A percentile compares a stretch with the other conserved stretches of the same genome.
Conservation (phyloP, 225 moss, liverwort and hornwort genomes). For the Pleurozium schreberi region DNA sequence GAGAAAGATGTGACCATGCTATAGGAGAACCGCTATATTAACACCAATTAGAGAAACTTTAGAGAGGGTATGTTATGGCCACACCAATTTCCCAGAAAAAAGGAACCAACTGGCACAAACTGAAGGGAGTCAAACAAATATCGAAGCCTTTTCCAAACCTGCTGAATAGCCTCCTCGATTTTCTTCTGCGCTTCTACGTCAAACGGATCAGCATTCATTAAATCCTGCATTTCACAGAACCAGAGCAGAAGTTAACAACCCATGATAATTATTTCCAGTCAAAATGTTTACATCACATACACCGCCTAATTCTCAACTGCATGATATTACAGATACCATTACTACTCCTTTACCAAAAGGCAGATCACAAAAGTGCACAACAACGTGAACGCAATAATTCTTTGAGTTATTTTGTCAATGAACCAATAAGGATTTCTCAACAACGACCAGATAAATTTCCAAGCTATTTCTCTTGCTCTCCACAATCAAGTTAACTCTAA, state of each 20-base stretch:
- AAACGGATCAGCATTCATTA: constrained; percentile 97
- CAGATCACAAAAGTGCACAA: not conserved
- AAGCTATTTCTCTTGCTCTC: not conserved
- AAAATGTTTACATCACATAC: not conserved
- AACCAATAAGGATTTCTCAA: not conserved
- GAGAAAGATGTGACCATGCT: not conserved
- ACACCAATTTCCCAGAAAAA: not conserved
- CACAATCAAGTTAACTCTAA: too few species aligned
- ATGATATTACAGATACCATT: not conserved
- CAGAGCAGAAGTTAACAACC: not conserved
- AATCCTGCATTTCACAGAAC: constrained; percentile 51
- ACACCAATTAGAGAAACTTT: not conserved
- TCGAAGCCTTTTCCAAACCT: constrained; percentile 30
- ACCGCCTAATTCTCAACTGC: not conserved
- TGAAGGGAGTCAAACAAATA: not conserved
- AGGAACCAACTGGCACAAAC: not conserved
- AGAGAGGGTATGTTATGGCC: not conserved
- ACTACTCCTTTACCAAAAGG: not conserved
- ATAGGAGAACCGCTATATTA: not conserved
- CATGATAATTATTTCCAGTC: not conserved
- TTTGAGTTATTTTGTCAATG: not conserved
- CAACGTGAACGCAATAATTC: not conserved
- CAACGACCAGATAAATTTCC: not conserved
- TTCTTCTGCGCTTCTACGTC: constrained; percentile 85
- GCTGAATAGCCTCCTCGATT: constrained; percentile 96